Evolutionary conservation across 2,329 filamentous ascomycete genomes (phyloP).

Genomic region (Trichothecium sympodiale): DNA sequence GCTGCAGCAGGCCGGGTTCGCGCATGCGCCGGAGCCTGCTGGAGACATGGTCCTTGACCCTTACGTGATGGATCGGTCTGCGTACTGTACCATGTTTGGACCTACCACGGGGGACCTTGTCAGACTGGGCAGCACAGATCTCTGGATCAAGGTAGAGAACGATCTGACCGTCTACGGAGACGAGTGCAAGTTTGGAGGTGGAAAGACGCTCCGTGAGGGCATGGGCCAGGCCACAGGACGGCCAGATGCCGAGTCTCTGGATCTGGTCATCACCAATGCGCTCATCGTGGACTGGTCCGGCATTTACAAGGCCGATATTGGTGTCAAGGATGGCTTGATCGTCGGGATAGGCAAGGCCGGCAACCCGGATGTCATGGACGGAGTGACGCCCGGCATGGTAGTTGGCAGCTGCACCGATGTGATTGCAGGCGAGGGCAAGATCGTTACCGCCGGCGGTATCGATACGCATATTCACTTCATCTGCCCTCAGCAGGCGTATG

Average conservation of each 20-base stretch:
- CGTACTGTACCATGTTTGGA: constrained; percentile 84
- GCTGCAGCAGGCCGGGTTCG: constrained; percentile 64
- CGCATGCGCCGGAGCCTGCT: constrained; percentile 59
- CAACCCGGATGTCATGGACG: constrained; percentile 95
- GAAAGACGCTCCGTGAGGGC: constrained; percentile 85
- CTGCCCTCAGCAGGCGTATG: constrained; percentile 81
- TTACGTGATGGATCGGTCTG: constrained; percentile 62
- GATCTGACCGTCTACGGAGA: constrained; percentile 81
- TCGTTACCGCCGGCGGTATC: constrained; percentile 80
- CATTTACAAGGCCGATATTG: constrained; percentile 95
- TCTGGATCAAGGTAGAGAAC: constrained; percentile 85
- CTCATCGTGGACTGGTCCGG: constrained; percentile 84
- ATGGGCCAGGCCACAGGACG: constrained; percentile 88
- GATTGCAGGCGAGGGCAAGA: constrained; percentile 80
- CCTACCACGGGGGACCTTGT: constrained; percentile 84
- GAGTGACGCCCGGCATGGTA: constrained; percentile 66
- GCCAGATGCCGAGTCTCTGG: constrained; percentile 59
- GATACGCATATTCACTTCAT: constrained; percentile 93
- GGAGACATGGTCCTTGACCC: constrained; percentile 36
- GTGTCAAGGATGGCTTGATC: constrained; percentile 78
- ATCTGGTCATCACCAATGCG: constrained; percentile 82
- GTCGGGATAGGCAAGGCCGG: constrained; percentile 88
- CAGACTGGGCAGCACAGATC: constrained; percentile 68
- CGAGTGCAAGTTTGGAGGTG: constrained; percentile 90
- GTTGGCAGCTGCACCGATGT: constrained; percentile 87